Evolutionary conservation across 768 basidiomycete species (phyloP), one percentile per base, ranked within the genome.

Genomic region (Mycena latifolia): DNA sequence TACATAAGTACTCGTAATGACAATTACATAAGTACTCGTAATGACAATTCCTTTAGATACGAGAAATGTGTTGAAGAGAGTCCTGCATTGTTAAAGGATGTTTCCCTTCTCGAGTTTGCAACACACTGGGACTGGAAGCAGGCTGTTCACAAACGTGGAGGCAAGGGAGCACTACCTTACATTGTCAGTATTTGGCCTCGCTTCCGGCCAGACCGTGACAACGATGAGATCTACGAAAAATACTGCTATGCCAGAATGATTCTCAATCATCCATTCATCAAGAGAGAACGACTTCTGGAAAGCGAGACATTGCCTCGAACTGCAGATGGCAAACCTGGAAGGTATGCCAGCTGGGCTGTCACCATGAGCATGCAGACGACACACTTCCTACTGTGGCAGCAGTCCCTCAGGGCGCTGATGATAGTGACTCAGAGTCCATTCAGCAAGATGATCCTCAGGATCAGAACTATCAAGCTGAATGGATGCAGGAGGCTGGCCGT

Each of bases 401-500:
- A 10, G 17, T 14, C 15, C 8, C 15, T 12, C 3, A 5, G 7
- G 37, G 15, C 15, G 7, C 37, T 15, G 37, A 39, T 5, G 15
- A 39, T 4, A 39, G 37, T 39, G 37, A 39, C 8, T 39, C 37
- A 10, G 37, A 39, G 39, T 62, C 59, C 8, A 58, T 73, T 47
- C 61, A 53, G 22, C 67, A 52, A 51, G 63, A 63, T 5, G 52
- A 66, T 31, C 25, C 0, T 15, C 18, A 43, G n/a, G 53, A 64
- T 11, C 61, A 66, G 1, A 61, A 67, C 53, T 71, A 67, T 48
- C 60, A 57, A 11, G 68, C 71, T 29, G 61, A 72, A 14, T 74
- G 73, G 73, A 74, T 74, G 73, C 60, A 47, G 17, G 74, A 73
- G 50, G 67, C 66, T 47, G 68, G 63, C 20, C 55, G 61, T 17